A percentile compares a stretch with the other conserved stretches of the same genome.
These are phyloP conservation scores for Psidium friedrichsthalianum DNA, from an alignment of 345 rosid genomes.

Conservation along the genomic window DNA sequence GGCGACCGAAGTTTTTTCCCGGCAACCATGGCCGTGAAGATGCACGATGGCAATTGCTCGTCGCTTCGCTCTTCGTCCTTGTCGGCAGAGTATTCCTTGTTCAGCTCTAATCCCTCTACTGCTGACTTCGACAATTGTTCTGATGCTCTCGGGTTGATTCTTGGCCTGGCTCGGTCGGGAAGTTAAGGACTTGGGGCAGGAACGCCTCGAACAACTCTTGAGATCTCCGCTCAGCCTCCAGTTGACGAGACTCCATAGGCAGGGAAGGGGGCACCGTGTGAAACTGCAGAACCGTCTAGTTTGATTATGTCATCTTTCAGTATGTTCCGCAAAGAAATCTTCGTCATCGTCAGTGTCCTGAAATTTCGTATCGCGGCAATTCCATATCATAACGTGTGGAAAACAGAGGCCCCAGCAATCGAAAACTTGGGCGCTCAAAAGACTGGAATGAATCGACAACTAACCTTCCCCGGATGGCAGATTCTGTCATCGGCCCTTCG, in stretches of 20 bases:
- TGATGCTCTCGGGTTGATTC: constrained; percentile 12
- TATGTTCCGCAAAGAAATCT: constrained; percentile 66
- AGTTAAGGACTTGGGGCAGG: not conserved
- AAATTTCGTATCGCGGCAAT: not conserved
- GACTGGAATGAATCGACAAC: not conserved
- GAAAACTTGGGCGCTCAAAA: not conserved
- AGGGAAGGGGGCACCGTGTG: not conserved
- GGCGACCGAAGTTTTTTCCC: not conserved
- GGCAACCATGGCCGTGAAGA: not conserved
- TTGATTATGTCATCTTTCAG: constrained; percentile 69
- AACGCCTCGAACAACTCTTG: not conserved
- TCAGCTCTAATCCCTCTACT: not conserved
- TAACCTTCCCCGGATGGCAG: constrained; percentile 42
- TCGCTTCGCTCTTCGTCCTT: not conserved
- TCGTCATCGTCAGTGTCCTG: constrained; percentile 39
- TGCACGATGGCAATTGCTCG: not conserved
- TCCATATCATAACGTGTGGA: not conserved
- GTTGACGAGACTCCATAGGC: not conserved
- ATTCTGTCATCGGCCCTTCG: constrained; percentile 26
- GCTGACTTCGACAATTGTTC: not conserved
- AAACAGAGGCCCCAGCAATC: not conserved
- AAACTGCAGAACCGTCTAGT: constrained; percentile 33
- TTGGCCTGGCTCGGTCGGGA: constrained; percentile 16
- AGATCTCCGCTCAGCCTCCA: not conserved
- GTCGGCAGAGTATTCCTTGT: not conserved